Percentiles rank a stretch among this genome's conserved stretches.
These are phyloP conservation scores for Talaromyces trachyspermus DNA, from an alignment of 495 filamentous ascomycete species.

Conservation along the genomic window DNA sequence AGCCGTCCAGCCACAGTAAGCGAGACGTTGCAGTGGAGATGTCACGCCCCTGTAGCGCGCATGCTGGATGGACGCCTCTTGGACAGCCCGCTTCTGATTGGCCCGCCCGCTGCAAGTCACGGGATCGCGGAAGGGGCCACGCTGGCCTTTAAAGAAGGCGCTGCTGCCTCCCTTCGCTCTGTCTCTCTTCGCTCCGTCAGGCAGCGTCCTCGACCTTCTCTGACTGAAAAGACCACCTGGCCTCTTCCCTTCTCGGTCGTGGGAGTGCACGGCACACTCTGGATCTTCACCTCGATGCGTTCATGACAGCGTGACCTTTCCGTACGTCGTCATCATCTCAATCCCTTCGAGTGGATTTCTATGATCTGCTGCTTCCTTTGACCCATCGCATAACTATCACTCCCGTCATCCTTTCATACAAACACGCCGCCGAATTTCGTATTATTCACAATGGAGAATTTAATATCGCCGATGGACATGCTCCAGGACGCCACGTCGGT, in stretches of 20 bases:
- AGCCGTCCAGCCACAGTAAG: too few relatives aligned
- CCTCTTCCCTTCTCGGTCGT: constrained; percentile 19
- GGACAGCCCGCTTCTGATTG: too few relatives aligned
- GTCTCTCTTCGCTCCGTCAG: constrained; percentile 10
- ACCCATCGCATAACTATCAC: background rate
- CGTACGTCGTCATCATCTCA: background rate
- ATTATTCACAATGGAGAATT: constrained; percentile 28
- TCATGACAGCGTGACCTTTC: constrained; percentile 7
- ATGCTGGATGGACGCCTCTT: background rate
- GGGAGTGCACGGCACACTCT: background rate
- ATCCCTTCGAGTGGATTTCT: constrained; percentile 1
- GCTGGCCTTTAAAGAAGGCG: constrained; percentile 40
- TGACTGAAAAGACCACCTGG: constrained; percentile 22
- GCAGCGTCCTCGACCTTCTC: background rate
- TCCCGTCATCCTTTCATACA: background rate
- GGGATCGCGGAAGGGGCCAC: constrained; percentile 22
- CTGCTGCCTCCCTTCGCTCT: constrained; percentile 8
- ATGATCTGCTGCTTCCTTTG: constrained; percentile 3
- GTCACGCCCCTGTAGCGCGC: background rate
- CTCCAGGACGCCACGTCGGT: constrained; percentile 24
- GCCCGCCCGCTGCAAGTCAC: too few relatives aligned
- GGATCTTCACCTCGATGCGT: constrained; percentile 4
- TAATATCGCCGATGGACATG: constrained; percentile 28
- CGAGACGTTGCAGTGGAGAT: too few relatives aligned
- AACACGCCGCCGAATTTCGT: background rate